A percentile compares a stretch with the other conserved stretches of the same genome.
phyloP scores from a whole-genome alignment of 179 eudicot species.

The Amaranthus tricolor region DNA sequence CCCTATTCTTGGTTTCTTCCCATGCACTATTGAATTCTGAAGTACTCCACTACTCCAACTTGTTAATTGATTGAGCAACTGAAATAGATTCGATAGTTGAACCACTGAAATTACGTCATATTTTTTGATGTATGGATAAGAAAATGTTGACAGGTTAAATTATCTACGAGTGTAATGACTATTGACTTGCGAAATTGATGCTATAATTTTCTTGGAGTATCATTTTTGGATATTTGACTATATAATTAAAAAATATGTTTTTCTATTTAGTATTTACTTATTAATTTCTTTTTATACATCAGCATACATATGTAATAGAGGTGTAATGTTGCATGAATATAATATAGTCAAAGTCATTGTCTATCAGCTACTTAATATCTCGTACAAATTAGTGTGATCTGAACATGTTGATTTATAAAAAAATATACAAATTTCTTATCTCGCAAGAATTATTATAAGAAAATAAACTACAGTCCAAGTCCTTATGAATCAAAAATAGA shows the following conservation, averaged over 20 bases:
- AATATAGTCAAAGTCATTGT: no score
- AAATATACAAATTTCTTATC: no score
- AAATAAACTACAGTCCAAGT: no score
- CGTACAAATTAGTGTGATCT: no score
- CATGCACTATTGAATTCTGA: no score
- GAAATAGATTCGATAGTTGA: not conserved
- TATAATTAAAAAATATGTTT: not conserved
- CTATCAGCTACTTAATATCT: no score
- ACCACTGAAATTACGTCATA: not conserved
- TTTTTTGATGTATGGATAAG: not conserved
- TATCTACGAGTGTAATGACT: no score
- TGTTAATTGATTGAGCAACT: not conserved
- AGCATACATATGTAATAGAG: not conserved
- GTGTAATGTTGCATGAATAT: not conserved
- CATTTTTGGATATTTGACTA: not conserved
- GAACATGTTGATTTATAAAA: no score
- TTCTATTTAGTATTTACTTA: not conserved
- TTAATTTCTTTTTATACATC: no score
- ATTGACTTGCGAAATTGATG: no score
- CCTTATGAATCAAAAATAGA: no score
- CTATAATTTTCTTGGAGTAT: not conserved
- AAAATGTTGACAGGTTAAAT: not conserved
- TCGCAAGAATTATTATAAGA: no score
- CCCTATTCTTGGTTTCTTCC: not conserved
- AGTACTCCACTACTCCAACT: not conserved